phyloP scores from a whole-genome alignment of 2,329 filamentous ascomycete genomes.

The Xylariaceae sp. region DNA sequence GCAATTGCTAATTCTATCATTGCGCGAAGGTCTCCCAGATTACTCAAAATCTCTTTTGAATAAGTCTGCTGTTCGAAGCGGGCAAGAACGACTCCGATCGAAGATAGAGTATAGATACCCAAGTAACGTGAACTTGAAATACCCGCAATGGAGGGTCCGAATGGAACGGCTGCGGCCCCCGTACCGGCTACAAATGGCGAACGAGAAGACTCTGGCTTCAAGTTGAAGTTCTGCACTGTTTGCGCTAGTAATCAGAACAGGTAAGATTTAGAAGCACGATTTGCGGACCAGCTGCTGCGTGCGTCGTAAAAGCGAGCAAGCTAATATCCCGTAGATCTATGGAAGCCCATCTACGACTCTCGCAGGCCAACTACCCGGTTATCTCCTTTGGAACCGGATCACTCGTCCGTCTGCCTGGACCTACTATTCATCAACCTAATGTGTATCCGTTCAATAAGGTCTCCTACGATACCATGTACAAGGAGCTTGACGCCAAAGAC shows the following conservation, averaged over 20 bases:
- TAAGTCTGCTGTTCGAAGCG: background rate
- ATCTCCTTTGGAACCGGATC: conserved; percentile 97
- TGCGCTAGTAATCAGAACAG: conserved; percentile 98
- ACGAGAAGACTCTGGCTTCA: conserved; percentile 58
- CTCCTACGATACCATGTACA: conserved; percentile 91
- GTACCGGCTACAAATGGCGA: conserved; percentile 39
- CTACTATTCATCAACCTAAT: conserved; percentile 87
- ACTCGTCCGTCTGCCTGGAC: conserved; percentile 86
- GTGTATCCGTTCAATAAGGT: conserved; percentile 98
- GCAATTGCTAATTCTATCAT: conserved; percentile 2
- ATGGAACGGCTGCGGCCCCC: conserved; percentile 31
- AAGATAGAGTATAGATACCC: background rate
- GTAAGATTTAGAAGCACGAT: conserved; percentile 41
- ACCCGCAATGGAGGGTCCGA: conserved; percentile 37
- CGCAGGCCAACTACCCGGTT: conserved; percentile 82
- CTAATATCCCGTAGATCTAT: conserved; percentile 60
- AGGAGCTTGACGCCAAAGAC: conserved; percentile 83
- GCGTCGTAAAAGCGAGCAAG: background rate
- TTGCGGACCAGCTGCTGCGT: background rate
- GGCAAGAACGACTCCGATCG: background rate
- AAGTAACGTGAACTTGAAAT: background rate
- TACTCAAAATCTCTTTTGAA: no score
- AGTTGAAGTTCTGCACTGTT: conserved; percentile 96
- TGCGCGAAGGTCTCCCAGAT: background rate
- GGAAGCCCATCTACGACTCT: conserved; percentile 95